Conservation (phyloP, 495 filamentous ascomycete species). For the Patellaria atrata region DNA sequence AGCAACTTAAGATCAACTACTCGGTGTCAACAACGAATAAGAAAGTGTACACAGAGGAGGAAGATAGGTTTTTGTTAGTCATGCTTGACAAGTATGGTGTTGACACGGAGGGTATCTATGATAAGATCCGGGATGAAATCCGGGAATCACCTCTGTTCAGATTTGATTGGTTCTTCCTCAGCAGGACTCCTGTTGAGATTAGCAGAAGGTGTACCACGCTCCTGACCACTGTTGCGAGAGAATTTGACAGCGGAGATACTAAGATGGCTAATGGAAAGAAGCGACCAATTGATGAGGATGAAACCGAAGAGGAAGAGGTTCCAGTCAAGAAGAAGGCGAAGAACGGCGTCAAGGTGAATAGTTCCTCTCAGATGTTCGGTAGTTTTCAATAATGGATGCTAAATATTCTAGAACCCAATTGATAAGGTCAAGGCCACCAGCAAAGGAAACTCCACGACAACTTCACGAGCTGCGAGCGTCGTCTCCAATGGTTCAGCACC, state of each 20-base stretch:
- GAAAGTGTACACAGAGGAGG: conserved; percentile 98
- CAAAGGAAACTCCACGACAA: conserved; percentile 36
- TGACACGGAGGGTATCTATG: conserved; percentile 27
- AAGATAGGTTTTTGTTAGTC: conserved; percentile 91
- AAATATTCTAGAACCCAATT: conserved; percentile 38
- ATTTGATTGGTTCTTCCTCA: conserved; percentile 99
- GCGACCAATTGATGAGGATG: conserved; percentile 57
- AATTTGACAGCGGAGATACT: conserved; percentile 59
- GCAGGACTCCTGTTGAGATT: conserved; percentile 84
- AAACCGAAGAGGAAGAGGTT: conserved; percentile 53
- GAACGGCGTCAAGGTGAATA: conserved; percentile 54
- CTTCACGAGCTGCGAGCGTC: conserved; percentile 45
- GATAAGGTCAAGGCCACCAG: conserved; percentile 42
- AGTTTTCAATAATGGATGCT: not conserved
- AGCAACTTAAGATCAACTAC: conserved; percentile 97
- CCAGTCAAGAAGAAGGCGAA: conserved; percentile 90
- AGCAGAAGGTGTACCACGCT: conserved; percentile 84
- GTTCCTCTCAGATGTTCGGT: conserved; percentile 3
- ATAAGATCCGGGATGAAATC: conserved; percentile 41
- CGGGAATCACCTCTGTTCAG: conserved; percentile 89
- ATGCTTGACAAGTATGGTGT: conserved; percentile 83
- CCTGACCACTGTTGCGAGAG: conserved; percentile 80
- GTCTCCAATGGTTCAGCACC: conserved; percentile 33
- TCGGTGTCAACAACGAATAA: conserved; percentile 98
- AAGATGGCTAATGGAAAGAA: conserved; percentile 47